Conservation (phyloP, 176 grass and related monocot species). For the Musa beccarii region DNA sequence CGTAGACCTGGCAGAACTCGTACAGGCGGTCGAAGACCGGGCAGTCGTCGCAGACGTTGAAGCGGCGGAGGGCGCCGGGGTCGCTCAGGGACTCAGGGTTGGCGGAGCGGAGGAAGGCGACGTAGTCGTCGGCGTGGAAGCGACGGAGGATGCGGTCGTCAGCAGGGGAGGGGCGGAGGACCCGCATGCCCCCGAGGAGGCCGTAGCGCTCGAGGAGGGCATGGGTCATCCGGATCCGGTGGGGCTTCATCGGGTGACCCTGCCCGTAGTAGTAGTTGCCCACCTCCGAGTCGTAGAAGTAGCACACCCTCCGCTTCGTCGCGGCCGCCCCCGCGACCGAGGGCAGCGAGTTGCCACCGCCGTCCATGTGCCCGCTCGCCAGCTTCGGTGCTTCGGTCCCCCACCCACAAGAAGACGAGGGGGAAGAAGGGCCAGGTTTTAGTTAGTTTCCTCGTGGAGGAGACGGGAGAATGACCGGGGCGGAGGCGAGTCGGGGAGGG, state of each 20-base stretch:
- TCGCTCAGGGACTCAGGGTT: conserved; percentile 80
- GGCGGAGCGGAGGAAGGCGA: conserved; percentile 61
- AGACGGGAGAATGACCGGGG: too few species aligned
- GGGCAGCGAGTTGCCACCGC: conserved; percentile 64
- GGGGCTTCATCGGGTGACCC: conserved; percentile 87
- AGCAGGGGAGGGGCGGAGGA: conserved; percentile 47
- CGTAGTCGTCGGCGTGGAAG: conserved; percentile 93
- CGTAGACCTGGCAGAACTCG: conserved; percentile 87
- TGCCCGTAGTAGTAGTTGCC: conserved; percentile 99
- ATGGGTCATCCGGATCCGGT: conserved; percentile 95
- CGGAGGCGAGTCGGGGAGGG: too few species aligned
- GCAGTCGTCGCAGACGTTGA: conserved; percentile 87
- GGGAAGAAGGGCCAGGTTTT: too few species aligned
- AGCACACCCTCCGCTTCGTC: conserved; percentile 84
- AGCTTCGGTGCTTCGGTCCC: too few species aligned
- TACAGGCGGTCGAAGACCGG: conserved; percentile 80
- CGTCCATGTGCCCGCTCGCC: conserved; percentile 16
- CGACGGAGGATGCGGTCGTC: conserved; percentile 64
- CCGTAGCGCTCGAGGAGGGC: conserved; percentile 53
- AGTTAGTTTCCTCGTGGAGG: too few species aligned
- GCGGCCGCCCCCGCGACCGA: conserved; percentile 40
- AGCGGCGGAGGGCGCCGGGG: conserved; percentile 48
- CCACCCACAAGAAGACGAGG: too few species aligned
- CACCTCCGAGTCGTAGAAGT: conserved; percentile 94
- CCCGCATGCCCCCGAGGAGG: conserved; percentile 65